Base-by-base conservation (phyloP, 2,329 filamentous ascomycete species). In the Penicillium sp. region DNA sequence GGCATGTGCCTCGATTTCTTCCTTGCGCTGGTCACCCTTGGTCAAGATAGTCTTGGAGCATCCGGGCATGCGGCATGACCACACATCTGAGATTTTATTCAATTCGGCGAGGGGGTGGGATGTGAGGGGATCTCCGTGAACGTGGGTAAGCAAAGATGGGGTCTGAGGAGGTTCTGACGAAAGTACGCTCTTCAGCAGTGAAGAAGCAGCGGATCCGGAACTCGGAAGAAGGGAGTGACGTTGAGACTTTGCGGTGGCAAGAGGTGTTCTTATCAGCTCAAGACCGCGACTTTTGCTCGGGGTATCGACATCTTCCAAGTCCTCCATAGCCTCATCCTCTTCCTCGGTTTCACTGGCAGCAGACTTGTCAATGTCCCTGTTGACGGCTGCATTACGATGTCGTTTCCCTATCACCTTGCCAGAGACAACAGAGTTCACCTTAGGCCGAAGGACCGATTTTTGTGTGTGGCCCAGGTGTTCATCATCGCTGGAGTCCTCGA, bases 401-500 rank as follows among this genome's bases (percentile, higher is more conserved):
- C 78, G 75, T 64, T 80, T 80, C 42, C 78, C 77, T 25, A 74
- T 76, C 46, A 75, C 70, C 60, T 78, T 79, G 1, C 72, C 71
- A 11, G 79, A 79, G 19, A 76, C 65, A 4, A 74, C 70, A 10
- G 75, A 70, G 55, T 69, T 73, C n/a, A 71, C 58, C 55, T 78
- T 80, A 1, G 79, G 79, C 6, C 79, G 78, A 13, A 81, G 71
- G 3, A 81, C 76, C 2, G 79, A 81, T 66, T 80, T 81, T 57
- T 74, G 74, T 37, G 73, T 72, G 57, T 75, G 69, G 35, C 71
- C 68, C 60, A 75, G 70, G 6, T 68, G 69, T 35, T 73, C 72
- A 43, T 77, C 69, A 10, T 68, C 69, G 37, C 75, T 76, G 6
- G 74, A 71, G 30, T 70, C 70, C n/a, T 71, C 73, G 26, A 74